phyloP scores from a whole-genome alignment of 768 basidiomycete species.

The Pisolithus sp. region DNA sequence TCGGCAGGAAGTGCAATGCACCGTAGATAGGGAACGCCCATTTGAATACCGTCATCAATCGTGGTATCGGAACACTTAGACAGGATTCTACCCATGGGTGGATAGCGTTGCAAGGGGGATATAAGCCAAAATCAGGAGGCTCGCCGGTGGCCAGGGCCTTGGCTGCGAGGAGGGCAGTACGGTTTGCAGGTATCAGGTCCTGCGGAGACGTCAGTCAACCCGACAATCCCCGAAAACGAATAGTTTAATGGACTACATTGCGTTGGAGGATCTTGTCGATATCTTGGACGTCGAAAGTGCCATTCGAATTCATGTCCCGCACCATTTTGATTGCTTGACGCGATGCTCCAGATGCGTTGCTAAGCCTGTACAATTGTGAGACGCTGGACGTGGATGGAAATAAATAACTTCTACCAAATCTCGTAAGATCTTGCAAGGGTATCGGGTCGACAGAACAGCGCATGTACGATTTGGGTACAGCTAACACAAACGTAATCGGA shows the following conservation, averaged over 20 bases:
- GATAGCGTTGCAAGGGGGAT: constrained; percentile 62
- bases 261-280: constrained; percentile 49
- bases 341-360: constrained; percentile 59
- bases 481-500: constrained; percentile 28
- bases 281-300: constrained; percentile 47
- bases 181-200: constrained; percentile 53
- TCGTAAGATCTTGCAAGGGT: constrained; percentile 77
- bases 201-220: constrained; percentile 12
- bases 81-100: constrained; percentile 68
- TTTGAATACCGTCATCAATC: constrained; percentile 75
- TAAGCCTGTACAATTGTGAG: constrained; percentile 50
- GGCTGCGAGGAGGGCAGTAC: constrained; percentile 39
- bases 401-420: constrained; percentile 46
- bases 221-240: not conserved
- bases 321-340: constrained; percentile 56
- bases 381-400: not conserved
- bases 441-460: constrained; percentile 70
- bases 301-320: constrained; percentile 49
- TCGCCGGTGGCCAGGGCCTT: constrained; percentile 30
- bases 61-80: constrained; percentile 36
- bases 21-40: constrained; percentile 85
- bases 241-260: constrained; percentile 31
- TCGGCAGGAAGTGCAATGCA: constrained; percentile 84
- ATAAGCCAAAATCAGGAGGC: constrained; percentile 41
- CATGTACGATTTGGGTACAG: constrained; percentile 84